phyloP scores from a whole-genome alignment of 768 basidiomycete species.

The Termitomyces sp. region DNA sequence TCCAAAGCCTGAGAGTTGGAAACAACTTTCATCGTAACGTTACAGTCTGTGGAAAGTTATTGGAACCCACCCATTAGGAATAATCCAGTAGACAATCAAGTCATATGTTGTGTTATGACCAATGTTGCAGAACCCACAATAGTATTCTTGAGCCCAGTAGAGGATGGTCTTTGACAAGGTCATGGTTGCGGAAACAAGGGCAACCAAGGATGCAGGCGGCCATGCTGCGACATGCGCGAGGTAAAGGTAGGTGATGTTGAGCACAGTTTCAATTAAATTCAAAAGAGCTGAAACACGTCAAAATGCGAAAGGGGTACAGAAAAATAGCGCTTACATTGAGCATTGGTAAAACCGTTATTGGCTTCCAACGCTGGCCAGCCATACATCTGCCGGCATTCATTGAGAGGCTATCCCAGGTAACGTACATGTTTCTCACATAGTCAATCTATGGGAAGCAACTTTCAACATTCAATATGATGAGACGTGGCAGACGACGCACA shows the following conservation, averaged over 20 bases:
- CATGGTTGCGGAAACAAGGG: constrained; percentile 70
- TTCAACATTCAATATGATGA: constrained; percentile 16
- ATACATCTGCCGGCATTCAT: constrained; percentile 51
- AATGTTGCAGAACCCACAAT: constrained; percentile 64
- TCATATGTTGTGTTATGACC: constrained; percentile 65
- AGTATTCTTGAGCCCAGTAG: constrained; percentile 82
- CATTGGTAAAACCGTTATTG: constrained; percentile 79
- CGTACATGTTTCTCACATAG: constrained; percentile 19
- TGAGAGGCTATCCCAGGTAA: background rate
- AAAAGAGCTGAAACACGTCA: constrained; percentile 52
- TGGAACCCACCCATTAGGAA: constrained; percentile 71
- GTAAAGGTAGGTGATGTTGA: constrained; percentile 77
- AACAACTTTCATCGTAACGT: background rate
- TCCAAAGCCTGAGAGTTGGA: constrained; percentile 56
- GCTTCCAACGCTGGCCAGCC: constrained; percentile 61
- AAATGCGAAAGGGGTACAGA: background rate
- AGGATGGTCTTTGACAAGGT: constrained; percentile 83
- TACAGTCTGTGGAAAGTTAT: background rate
- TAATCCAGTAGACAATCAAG: constrained; percentile 60
- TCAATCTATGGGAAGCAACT: constrained; percentile 23
- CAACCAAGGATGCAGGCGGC: constrained; percentile 69
- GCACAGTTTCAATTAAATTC: constrained; percentile 74
- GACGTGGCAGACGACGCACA: constrained; percentile 33
- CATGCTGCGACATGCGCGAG: constrained; percentile 59
- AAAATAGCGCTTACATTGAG: constrained; percentile 59